Evolutionary conservation across 495 filamentous ascomycete genomes (phyloP).

Genomic region (Oidiodendron maius): DNA sequence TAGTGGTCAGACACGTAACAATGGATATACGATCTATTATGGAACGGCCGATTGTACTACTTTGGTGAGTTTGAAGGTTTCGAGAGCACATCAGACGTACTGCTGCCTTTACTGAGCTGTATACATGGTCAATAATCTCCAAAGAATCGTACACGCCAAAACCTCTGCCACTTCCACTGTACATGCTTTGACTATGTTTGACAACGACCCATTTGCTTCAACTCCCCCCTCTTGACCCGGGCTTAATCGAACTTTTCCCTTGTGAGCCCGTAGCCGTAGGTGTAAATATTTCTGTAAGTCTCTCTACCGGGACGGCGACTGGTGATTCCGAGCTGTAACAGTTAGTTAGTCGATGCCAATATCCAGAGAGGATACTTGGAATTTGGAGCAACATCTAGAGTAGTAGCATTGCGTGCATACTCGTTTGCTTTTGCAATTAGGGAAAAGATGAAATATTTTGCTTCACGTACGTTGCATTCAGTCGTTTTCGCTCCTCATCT

Average conservation of each 20-base stretch:
- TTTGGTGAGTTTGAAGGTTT: slow-evolving; percentile 31
- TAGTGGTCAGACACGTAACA: slow-evolving; percentile 43
- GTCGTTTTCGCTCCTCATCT: neutral
- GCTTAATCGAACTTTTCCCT: neutral
- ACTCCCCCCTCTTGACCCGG: neutral
- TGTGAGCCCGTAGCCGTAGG: too few relatives aligned
- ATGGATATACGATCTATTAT: slow-evolving; percentile 55
- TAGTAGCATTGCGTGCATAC: neutral
- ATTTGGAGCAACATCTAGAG: neutral
- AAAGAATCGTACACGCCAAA: neutral
- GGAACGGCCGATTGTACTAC: slow-evolving; percentile 46
- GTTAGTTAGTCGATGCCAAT: neutral
- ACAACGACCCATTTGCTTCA: neutral
- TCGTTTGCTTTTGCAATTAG: neutral
- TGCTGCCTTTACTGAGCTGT: neutral
- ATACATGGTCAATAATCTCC: neutral
- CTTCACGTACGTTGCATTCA: neutral
- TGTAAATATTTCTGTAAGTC: too few relatives aligned
- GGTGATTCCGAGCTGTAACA: too few relatives aligned
- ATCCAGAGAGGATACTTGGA: neutral
- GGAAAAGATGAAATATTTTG: neutral
- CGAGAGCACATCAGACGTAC: neutral
- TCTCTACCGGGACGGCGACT: too few relatives aligned
- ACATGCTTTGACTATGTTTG: neutral
- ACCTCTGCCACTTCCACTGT: neutral